Evolutionary conservation across 2,329 filamentous ascomycete genomes (phyloP).

Genomic region (Epichloe scottii): DNA sequence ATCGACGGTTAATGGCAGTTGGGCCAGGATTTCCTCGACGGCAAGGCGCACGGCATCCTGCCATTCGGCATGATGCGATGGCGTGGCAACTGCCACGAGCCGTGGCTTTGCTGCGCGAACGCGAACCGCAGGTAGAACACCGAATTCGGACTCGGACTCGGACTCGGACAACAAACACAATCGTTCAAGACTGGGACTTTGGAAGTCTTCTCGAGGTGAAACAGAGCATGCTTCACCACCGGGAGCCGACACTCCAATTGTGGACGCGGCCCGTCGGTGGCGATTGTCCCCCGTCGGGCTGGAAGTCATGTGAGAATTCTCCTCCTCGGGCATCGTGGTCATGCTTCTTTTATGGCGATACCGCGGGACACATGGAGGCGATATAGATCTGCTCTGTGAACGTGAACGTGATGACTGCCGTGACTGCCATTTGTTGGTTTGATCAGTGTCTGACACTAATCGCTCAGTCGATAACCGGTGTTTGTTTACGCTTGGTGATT

Average conservation of each 20-base stretch:
- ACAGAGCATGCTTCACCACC: neutral
- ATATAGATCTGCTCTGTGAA: conserved; percentile 1
- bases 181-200: neutral
- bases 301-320: neutral
- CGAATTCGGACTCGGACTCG: neutral
- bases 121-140: neutral
- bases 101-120: neutral
- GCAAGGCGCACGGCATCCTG: conserved; percentile 4
- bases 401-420: neutral
- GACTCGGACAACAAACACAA: neutral
- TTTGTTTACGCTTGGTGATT: neutral
- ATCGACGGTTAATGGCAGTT: conserved; percentile 3
- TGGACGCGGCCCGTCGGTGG: neutral
- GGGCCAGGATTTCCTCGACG: conserved; percentile 6
- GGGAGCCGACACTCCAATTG: neutral
- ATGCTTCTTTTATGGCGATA: conserved; percentile 4
- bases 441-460: neutral
- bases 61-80: conserved; percentile 1
- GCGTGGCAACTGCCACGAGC: neutral
- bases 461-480: neutral
- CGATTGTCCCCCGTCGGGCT: neutral
- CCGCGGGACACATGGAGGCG: conserved; percentile 7
- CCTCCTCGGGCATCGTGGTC: neutral
- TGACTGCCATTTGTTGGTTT: neutral
- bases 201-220: neutral